A percentile compares a stretch with the other conserved stretches of the same genome.
These are phyloP conservation scores for Penicillium herquei DNA, from an alignment of 495 filamentous ascomycete species.

Conservation along the genomic window DNA sequence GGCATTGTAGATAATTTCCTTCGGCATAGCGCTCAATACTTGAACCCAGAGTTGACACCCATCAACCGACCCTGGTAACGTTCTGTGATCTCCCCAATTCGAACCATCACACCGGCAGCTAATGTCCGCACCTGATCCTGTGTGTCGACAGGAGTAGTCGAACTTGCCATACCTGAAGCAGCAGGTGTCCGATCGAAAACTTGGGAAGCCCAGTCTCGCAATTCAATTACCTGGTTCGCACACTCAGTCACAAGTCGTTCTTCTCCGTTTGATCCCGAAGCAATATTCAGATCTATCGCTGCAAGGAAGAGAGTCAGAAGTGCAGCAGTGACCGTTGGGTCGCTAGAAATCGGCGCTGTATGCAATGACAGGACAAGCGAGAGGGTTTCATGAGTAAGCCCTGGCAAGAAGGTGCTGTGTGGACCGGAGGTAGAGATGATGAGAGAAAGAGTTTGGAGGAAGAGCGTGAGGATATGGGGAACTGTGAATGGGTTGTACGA, in stretches of 20 bases:
- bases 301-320: constrained; percentile 76
- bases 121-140: constrained; percentile 49
- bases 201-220: constrained; percentile 48
- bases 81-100: constrained; percentile 74
- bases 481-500: constrained; percentile 42
- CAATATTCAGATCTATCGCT: constrained; percentile 76
- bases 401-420: constrained; percentile 42
- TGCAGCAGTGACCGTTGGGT: constrained; percentile 65
- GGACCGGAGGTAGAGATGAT: constrained; percentile 50
- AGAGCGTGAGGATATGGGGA: constrained; percentile 48
- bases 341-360: constrained; percentile 43
- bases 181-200: constrained; percentile 62
- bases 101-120: constrained; percentile 80
- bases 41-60: constrained; percentile 51
- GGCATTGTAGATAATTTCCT: no score
- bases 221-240: constrained; percentile 39
- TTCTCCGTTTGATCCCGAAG: constrained; percentile 54
- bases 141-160: constrained; percentile 39
- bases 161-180: constrained; percentile 1
- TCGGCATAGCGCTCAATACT: constrained; percentile 27
- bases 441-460: constrained; percentile 52
- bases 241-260: constrained; percentile 63
- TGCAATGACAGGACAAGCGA: constrained; percentile 47
- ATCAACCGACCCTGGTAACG: constrained; percentile 66
- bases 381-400: constrained; percentile 45